Conservation (phyloP, 1,284 basidiomycete genomes). For the Ustilago vetiveriae region DNA sequence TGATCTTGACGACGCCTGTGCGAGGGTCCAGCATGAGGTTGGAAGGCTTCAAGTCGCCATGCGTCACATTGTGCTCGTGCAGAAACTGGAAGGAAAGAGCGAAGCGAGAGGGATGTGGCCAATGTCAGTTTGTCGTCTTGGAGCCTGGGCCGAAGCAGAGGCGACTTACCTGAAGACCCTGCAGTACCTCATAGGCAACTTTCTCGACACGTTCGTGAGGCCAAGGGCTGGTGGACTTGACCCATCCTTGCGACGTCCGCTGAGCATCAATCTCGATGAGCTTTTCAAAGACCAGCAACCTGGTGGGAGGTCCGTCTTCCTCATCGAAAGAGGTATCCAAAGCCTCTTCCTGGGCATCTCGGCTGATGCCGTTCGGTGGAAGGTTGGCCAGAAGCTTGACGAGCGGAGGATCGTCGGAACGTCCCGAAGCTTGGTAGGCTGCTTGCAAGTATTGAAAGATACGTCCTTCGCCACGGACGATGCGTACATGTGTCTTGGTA, state of each 20-base stretch:
- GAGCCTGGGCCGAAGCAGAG: not conserved
- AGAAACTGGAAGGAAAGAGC: constrained; percentile 23
- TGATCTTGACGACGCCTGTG: constrained; percentile 54
- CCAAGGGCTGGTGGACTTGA: constrained; percentile 39
- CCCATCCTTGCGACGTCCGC: constrained; percentile 43
- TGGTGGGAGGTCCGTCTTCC: constrained; percentile 42
- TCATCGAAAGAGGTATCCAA: constrained; percentile 18
- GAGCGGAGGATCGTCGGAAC: constrained; percentile 23
- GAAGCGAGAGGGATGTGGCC: no score
- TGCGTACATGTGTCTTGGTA: constrained; percentile 39
- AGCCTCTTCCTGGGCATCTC: constrained; percentile 1
- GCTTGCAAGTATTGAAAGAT: constrained; percentile 54
- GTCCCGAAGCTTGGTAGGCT: constrained; percentile 16
- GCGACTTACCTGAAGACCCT: constrained; percentile 43
- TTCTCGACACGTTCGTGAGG: constrained; percentile 47
- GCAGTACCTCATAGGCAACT: constrained; percentile 43
- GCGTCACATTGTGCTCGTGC: constrained; percentile 53
- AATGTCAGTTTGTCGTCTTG: not conserved
- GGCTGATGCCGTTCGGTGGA: constrained; percentile 8
- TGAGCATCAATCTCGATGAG: constrained; percentile 55
- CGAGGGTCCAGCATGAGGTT: constrained; percentile 58
- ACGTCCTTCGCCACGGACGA: constrained; percentile 55
- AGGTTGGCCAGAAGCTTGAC: constrained; percentile 51
- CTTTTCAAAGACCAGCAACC: constrained; percentile 54
- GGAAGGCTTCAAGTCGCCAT: constrained; percentile 59